Base-by-base conservation (phyloP, 1,139 yeast species). In the Pichia sp. region DNA sequence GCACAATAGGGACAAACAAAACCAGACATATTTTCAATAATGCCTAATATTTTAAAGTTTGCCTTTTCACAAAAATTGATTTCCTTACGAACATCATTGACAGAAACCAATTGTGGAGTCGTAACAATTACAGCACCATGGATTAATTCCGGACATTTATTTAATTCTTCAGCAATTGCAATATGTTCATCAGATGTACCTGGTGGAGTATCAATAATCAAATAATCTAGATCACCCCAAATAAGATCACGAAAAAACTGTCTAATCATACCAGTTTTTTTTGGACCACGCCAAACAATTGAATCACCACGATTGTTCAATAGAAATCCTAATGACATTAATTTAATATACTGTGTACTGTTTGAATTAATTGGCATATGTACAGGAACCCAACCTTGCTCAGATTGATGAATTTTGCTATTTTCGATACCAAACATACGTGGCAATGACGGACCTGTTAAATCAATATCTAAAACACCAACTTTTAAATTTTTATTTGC, bases 141-240 rank as follows among this genome's bases (percentile, higher is more conserved):
- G 16, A 54, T 53, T 1, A 95, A 91, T 1, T 80, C 77, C 11
- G 86, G 83, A 50, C 81, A 83, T 64, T 73, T 79, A 54, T 87
- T 71, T 48, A 93, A 74, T 66, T 89, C 95, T 67, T 95, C 98
- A 2, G 97, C 98, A 33, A 95, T 85, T 3, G 97, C 91, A 45
- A 95, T 93, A 68, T 95, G 99, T 67, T 95, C 99, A 67, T 95
- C 99, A 0, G 96, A 86, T 0, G 99, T 93, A 0, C 99, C 99
- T 0, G 99, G 99, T 0, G 99, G 99, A 0, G 99, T 93, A 65
- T 95, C 99, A 10, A 95, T 91, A 44, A 95, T 72, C 53, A 95
- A 70, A 65, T 88, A 95, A 67, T 91, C 97, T 47, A 84, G 67
- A 30, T 71, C 74, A 0, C 90, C 96, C 99, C 99, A 95, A 22